Conservation (phyloP, 2,329 filamentous ascomycete species). For the Thyridium curvatum region DNA sequence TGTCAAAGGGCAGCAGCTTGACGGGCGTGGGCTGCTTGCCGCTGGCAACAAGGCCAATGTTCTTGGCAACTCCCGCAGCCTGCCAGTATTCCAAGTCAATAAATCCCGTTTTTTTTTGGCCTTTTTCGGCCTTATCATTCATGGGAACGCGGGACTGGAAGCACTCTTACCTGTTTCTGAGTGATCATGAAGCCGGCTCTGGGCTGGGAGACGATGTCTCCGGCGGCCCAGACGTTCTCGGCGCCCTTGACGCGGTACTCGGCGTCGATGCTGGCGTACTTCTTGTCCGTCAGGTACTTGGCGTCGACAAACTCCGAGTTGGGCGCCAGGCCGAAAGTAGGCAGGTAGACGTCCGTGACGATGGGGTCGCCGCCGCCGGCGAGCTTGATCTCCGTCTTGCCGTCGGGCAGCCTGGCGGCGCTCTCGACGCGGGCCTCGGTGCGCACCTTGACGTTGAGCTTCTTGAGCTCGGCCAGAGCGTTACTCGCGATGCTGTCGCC, state of each 20-base stretch:
- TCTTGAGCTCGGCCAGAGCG: constrained; percentile 42
- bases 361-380: constrained; percentile 37
- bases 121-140: too few relatives aligned
- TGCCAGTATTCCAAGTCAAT: too few relatives aligned
- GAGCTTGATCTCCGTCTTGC: constrained; percentile 42
- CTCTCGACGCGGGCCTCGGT: constrained; percentile 32
- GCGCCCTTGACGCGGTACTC: constrained; percentile 38
- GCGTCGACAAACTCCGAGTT: constrained; percentile 48
- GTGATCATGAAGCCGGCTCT: constrained; percentile 34
- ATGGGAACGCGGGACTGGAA: too few relatives aligned
- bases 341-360: constrained; percentile 42
- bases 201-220: constrained; percentile 46
- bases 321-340: constrained; percentile 47
- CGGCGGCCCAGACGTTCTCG: constrained; percentile 43
- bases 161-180: constrained; percentile 45
- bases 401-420: constrained; percentile 25
- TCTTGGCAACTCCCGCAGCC: constrained; percentile 46
- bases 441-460: constrained; percentile 43
- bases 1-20: constrained; percentile 41
- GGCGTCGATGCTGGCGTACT: constrained; percentile 44
- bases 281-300: constrained; percentile 33
- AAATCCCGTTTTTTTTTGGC: too few relatives aligned
- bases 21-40: constrained; percentile 35
- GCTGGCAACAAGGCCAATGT: constrained; percentile 40
- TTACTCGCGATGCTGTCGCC: constrained; percentile 36